Percentiles rank a stretch among this genome's conserved stretches.
Conservation (phyloP, 768 basidiomycete species). For the Mycena pura region DNA sequence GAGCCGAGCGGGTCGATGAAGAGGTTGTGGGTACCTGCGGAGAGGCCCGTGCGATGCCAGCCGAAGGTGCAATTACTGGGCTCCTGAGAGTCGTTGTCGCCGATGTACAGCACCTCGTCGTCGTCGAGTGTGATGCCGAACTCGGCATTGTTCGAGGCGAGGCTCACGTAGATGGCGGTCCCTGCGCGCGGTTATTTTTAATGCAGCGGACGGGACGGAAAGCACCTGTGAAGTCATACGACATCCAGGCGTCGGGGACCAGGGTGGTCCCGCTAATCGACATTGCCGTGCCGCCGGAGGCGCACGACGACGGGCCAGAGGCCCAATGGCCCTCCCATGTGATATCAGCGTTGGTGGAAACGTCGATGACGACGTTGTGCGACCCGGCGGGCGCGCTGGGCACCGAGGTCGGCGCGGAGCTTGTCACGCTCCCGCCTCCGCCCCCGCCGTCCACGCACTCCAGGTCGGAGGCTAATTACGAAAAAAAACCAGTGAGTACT, state of each 20-base stretch:
- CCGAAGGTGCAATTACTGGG: slow-evolving; percentile 10
- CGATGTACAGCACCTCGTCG: neutral
- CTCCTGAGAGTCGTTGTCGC: neutral
- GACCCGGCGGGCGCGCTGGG: neutral
- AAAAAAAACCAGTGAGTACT: no score
- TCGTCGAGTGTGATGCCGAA: neutral
- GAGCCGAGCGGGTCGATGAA: neutral
- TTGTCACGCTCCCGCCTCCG: no score
- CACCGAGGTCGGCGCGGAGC: neutral
- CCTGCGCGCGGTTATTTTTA: neutral
- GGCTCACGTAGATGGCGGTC: neutral
- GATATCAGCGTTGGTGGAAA: neutral
- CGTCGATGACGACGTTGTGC: slow-evolving; percentile 5
- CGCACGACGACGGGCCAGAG: neutral
- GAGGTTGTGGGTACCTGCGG: neutral
- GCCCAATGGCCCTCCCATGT: slow-evolving; percentile 3
- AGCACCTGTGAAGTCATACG: neutral
- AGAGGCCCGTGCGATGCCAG: neutral
- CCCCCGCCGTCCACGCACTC: no score
- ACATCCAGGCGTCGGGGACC: neutral
- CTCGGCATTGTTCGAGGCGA: neutral
- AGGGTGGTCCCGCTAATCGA: neutral
- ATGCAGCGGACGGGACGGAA: neutral
- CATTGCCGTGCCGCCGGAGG: neutral
- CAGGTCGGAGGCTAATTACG: no score